Conservation (phyloP, 805 yeast species). For the Pichia cabralensis region DNA sequence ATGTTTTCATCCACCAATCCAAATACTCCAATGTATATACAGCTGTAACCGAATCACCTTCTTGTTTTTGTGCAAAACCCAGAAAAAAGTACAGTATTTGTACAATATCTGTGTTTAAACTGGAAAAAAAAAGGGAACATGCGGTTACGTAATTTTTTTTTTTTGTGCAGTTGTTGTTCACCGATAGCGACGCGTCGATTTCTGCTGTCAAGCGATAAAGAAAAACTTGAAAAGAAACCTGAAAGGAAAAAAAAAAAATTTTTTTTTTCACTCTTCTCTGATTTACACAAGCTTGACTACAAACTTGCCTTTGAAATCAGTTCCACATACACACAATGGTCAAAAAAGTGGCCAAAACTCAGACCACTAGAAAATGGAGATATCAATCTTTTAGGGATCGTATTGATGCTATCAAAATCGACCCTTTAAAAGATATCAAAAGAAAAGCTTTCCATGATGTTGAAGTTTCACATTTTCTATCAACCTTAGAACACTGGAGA, state of each 20-base stretch:
- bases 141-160: background rate
- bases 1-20: no score
- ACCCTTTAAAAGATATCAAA: slow-evolving; percentile 45
- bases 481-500: slow-evolving; percentile 77
- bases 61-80: no score
- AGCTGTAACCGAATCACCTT: no score
- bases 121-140: background rate
- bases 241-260: background rate
- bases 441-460: slow-evolving; percentile 60
- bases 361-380: slow-evolving; percentile 48
- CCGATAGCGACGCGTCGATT: slow-evolving; percentile 3
- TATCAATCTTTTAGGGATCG: slow-evolving; percentile 76
- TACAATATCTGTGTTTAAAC: no score
- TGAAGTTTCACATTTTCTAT: slow-evolving; percentile 67
- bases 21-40: no score
- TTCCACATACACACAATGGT: no score
- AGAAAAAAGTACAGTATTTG: no score
- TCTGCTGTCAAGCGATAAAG: no score
- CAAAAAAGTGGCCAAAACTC: slow-evolving; percentile 36
- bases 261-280: slow-evolving; percentile 2
- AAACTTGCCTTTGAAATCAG: no score
- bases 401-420: slow-evolving; percentile 75
- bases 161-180: background rate
- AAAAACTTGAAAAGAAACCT: no score
- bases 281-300: no score